Evolutionary conservation across 345 rosid genomes (phyloP).

Genomic region (Stellera chamaejasme): DNA sequence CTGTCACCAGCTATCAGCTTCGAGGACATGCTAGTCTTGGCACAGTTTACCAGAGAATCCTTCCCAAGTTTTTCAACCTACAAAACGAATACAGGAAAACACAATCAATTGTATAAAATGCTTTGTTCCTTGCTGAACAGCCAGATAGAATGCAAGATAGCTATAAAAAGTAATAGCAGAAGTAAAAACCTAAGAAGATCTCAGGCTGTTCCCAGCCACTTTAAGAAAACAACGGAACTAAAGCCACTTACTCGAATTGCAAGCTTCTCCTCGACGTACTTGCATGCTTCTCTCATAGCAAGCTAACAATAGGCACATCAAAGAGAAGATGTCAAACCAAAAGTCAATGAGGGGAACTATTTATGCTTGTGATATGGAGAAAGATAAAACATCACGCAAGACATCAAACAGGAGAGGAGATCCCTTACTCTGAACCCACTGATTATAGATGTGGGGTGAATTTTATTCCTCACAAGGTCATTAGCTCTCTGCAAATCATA

Average conservation of each 20-base stretch:
- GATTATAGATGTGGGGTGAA: conserved; percentile 94
- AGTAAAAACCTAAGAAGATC: neutral
- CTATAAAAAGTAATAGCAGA: neutral
- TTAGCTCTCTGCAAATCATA: conserved; percentile 69
- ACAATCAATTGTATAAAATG: neutral
- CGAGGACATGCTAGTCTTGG: conserved; percentile 98
- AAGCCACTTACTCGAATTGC: conserved; percentile 57
- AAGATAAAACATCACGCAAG: neutral
- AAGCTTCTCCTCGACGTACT: conserved; percentile 83
- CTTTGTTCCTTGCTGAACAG: too few relatives aligned
- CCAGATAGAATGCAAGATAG: neutral
- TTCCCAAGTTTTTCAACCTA: conserved; percentile 97
- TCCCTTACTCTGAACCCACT: conserved; percentile 78
- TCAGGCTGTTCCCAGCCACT: neutral
- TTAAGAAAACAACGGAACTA: neutral
- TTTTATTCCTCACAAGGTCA: conserved; percentile 94
- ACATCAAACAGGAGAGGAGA: neutral
- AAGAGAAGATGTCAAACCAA: neutral
- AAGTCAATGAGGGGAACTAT: neutral
- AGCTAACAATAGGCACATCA: conserved; percentile 38
- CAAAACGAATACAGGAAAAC: neutral
- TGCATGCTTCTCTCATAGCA: conserved; percentile 98
- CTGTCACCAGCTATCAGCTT: conserved; percentile 88
- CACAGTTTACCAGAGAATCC: conserved; percentile 83
- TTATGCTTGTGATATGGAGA: neutral